phyloP scores from a whole-genome alignment of 768 basidiomycete species.

The Gymnopilus junonius region DNA sequence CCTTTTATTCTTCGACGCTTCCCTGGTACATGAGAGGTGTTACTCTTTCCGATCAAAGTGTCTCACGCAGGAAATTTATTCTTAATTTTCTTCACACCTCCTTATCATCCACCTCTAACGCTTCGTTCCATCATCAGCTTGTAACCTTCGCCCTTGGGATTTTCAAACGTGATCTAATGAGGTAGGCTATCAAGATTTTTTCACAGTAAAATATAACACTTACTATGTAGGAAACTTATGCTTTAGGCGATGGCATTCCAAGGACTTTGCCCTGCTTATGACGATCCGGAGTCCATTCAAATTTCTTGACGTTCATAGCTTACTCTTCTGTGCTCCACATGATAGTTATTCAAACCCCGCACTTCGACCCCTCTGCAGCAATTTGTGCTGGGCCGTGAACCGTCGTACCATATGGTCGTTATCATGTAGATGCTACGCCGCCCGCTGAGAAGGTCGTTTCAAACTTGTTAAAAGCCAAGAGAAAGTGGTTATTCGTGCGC shows the following conservation, averaged over 20 bases:
- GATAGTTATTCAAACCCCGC: slow-evolving; percentile 15
- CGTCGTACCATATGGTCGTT: slow-evolving; percentile 21
- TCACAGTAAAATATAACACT: not conserved
- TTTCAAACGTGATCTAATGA: not conserved
- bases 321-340: slow-evolving; percentile 15
- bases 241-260: not conserved
- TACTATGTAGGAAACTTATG: not conserved
- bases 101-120: not conserved
- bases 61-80: not conserved
- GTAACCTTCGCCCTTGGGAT: not conserved
- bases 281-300: not conserved
- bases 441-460: not conserved
- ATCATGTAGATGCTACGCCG: slow-evolving; percentile 11
- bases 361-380: slow-evolving; percentile 12
- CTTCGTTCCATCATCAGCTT: not conserved
- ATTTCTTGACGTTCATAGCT: not conserved
- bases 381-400: not conserved
- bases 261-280: not conserved
- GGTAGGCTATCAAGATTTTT: not conserved
- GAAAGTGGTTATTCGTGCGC: not conserved
- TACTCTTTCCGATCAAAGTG: not conserved
- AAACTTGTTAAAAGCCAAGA: slow-evolving; percentile 6
- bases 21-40: not conserved
- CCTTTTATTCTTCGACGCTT: not conserved
- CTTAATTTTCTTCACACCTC: not conserved